Conservation (phyloP, 1,284 basidiomycete species). For the Cutaneotrichosporon mucoides region DNA sequence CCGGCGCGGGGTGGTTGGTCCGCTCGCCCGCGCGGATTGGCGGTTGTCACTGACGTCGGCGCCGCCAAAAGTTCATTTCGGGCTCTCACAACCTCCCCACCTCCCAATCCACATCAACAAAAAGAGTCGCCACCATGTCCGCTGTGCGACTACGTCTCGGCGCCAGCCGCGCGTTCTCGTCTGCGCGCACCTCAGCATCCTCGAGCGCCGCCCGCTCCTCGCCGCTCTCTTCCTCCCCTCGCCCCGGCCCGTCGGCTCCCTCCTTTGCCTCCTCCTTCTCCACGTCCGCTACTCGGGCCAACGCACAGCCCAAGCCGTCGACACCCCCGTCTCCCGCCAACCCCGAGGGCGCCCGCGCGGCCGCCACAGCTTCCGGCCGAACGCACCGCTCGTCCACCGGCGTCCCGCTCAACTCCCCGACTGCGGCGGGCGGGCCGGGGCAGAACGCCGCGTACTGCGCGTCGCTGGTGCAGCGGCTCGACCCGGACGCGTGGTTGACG, state of each 20-base stretch:
- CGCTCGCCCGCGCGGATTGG: not conserved
- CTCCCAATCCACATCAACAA: too few species aligned
- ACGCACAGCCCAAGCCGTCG: not conserved
- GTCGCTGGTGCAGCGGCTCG: slow-evolving; percentile 43
- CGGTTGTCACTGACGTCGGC: too few species aligned
- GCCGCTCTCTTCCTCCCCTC: not conserved
- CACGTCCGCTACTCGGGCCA: not conserved
- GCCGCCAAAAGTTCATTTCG: not conserved
- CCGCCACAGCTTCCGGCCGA: not conserved
- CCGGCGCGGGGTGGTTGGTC: not conserved
- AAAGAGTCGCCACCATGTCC: too few species aligned
- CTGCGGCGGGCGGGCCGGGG: slow-evolving; percentile 33
- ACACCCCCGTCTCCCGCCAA: not conserved
- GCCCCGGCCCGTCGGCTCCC: not conserved
- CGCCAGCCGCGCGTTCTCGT: too few species aligned
- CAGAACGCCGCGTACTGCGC: slow-evolving; percentile 45
- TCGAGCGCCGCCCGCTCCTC: not conserved
- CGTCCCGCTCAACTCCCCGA: slow-evolving; percentile 18
- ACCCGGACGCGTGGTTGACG: slow-evolving; percentile 66
- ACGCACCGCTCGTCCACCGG: slow-evolving; percentile 9
- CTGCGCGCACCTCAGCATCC: too few species aligned
- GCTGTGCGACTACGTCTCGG: too few species aligned
- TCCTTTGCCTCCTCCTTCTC: not conserved
- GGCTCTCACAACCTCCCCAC: not conserved
- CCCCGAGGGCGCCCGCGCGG: not conserved